phyloP scores from a whole-genome alignment of 306 rosid species.

The Hippophae gyantsensis region DNA sequence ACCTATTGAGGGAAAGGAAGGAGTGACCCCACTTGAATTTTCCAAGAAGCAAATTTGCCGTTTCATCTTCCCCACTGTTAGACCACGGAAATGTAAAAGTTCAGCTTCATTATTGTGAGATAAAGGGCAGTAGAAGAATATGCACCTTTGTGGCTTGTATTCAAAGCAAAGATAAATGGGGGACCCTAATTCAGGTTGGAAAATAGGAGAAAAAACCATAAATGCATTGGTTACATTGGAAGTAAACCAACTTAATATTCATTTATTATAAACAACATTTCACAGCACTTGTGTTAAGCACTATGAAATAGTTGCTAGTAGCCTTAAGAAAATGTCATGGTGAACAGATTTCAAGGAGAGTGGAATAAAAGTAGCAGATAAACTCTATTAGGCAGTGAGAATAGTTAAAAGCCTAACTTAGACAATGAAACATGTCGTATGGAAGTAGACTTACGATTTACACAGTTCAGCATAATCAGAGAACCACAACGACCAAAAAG shows the following conservation, averaged over 20 bases:
- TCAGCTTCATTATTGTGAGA: background rate
- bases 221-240: background rate
- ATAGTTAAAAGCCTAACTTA: background rate
- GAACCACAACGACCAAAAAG: slow-evolving; percentile 1
- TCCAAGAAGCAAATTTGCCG: slow-evolving; percentile 71
- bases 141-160: too few species aligned
- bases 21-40: slow-evolving; percentile 99
- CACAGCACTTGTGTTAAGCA: too few species aligned
- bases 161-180: too few species aligned
- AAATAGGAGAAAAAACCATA: background rate
- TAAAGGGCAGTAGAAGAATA: background rate
- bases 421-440: background rate
- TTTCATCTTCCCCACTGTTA: slow-evolving; percentile 88
- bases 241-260: background rate
- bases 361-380: background rate
- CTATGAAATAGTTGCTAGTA: too few species aligned
- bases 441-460: background rate
- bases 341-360: background rate
- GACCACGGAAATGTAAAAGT: slow-evolving; percentile 3
- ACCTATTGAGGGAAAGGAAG: slow-evolving; percentile 78
- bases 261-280: too few species aligned
- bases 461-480: background rate
- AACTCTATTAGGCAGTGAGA: background rate
- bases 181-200: background rate
- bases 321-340: background rate